Evolutionary conservation across 768 basidiomycete species (phyloP).

Genomic region (Boletus reticuloceps): DNA sequence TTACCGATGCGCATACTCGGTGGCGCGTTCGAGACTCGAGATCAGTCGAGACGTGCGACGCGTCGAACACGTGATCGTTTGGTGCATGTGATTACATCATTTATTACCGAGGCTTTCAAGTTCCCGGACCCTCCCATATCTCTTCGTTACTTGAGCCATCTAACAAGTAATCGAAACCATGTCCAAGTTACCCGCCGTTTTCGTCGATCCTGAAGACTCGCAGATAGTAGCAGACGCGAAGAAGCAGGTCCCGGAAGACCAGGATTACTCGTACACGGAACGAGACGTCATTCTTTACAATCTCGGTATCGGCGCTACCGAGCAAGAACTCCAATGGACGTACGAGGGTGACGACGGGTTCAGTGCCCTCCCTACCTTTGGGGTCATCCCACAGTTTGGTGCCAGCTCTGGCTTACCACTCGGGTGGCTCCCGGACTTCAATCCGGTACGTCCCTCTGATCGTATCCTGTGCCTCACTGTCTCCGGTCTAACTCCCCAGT

Average conservation of each 20-base stretch:
- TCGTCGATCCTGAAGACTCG: constrained; percentile 79
- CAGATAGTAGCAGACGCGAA: constrained; percentile 82
- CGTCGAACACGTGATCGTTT: no score
- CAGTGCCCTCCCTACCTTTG: constrained; percentile 86
- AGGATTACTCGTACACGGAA: constrained; percentile 77
- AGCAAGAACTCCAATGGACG: constrained; percentile 87
- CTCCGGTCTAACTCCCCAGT: not conserved
- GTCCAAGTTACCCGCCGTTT: constrained; percentile 47
- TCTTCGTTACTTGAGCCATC: no score
- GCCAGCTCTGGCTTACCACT: constrained; percentile 65
- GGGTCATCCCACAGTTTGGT: constrained; percentile 88
- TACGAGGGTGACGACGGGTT: constrained; percentile 91
- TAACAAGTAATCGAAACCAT: constrained; percentile 8
- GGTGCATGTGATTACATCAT: not conserved
- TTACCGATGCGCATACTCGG: no score
- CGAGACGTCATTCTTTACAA: constrained; percentile 94
- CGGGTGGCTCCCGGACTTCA: constrained; percentile 94
- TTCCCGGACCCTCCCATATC: no score
- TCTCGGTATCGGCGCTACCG: constrained; percentile 90
- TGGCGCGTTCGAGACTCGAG: no score
- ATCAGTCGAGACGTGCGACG: no score
- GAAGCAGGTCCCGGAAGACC: constrained; percentile 48
- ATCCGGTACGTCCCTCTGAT: constrained; percentile 62
- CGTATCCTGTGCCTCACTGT: not conserved
- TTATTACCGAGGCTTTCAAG: no score